A percentile compares a stretch with the other conserved stretches of the same genome.
Evolutionary conservation across 208 protist genomes (phyloP).

Genomic region (Leptomonas seymouri): DNA sequence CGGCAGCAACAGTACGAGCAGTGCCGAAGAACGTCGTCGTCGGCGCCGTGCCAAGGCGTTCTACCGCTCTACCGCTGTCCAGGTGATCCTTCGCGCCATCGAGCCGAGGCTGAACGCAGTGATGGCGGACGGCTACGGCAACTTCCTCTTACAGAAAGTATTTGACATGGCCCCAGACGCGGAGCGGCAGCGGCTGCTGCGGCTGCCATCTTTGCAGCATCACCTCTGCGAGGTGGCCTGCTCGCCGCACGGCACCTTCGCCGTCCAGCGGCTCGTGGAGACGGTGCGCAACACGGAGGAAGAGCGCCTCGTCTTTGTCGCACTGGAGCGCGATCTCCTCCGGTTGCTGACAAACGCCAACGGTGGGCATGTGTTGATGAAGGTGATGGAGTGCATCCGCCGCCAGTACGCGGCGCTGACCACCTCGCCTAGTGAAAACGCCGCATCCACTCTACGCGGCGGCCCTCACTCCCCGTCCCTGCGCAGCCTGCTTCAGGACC

Average conservation of each 20-base stretch:
- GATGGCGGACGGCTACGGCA: constrained; percentile 97
- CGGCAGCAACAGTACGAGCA: not conserved
- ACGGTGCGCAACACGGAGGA: constrained; percentile 78
- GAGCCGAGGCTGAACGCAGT: constrained; percentile 68
- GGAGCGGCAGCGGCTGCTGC: constrained; percentile 57
- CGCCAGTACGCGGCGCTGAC: constrained; percentile 31
- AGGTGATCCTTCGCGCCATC: constrained; percentile 49
- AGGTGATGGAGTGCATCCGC: constrained; percentile 53
- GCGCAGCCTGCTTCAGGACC: constrained; percentile 23
- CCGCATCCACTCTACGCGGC: not conserved
- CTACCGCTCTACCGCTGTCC: constrained; percentile 38
- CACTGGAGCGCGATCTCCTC: constrained; percentile 49
- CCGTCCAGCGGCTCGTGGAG: constrained; percentile 96
- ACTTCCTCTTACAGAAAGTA: constrained; percentile 97
- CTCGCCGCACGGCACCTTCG: constrained; percentile 94
- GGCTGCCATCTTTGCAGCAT: constrained; percentile 49
- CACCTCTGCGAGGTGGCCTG: constrained; percentile 54
- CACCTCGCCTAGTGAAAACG: not conserved
- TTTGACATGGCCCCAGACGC: constrained; percentile 60
- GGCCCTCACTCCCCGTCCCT: not conserved
- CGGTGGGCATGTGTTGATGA: constrained; percentile 96
- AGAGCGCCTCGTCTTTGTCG: constrained; percentile 59
- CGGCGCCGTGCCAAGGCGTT: constrained; percentile 28
- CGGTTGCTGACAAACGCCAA: constrained; percentile 95
- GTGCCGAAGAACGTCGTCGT: constrained; percentile 9